Evolutionary conservation across 2,329 filamentous ascomycete species (phyloP).

Genomic region (Diatrype stigma): DNA sequence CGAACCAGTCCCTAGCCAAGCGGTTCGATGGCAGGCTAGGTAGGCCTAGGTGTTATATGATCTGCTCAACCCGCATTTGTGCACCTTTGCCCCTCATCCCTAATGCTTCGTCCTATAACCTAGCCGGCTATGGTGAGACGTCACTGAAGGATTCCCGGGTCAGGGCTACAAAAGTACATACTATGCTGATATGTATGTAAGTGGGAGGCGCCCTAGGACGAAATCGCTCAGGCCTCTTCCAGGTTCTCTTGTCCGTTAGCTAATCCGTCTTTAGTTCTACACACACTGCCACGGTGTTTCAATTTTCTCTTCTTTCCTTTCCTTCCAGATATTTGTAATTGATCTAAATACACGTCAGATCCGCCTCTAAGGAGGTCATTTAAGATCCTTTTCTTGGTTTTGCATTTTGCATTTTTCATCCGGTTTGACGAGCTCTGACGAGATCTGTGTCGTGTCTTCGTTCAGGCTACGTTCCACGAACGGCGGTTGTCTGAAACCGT

Average conservation of each 20-base stretch:
- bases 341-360: neutral
- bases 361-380: too few species aligned
- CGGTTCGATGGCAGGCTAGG: too few species aligned
- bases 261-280: neutral
- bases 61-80: neutral
- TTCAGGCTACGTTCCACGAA: too few species aligned
- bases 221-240: neutral
- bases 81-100: neutral
- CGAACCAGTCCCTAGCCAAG: neutral
- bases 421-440: too few species aligned
- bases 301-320: neutral
- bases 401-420: neutral
- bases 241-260: neutral
- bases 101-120: neutral
- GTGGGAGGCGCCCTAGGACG: neutral
- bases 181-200: neutral
- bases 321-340: neutral
- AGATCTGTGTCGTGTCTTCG: neutral
- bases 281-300: neutral
- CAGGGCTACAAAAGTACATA: neutral
- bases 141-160: neutral
- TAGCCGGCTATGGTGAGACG: neutral
- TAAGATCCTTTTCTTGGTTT: neutral
- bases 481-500: neutral
- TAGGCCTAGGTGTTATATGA: neutral